Evolutionary conservation across 2,329 filamentous ascomycete species (phyloP).

Genomic region (Epichloe sibirici): DNA sequence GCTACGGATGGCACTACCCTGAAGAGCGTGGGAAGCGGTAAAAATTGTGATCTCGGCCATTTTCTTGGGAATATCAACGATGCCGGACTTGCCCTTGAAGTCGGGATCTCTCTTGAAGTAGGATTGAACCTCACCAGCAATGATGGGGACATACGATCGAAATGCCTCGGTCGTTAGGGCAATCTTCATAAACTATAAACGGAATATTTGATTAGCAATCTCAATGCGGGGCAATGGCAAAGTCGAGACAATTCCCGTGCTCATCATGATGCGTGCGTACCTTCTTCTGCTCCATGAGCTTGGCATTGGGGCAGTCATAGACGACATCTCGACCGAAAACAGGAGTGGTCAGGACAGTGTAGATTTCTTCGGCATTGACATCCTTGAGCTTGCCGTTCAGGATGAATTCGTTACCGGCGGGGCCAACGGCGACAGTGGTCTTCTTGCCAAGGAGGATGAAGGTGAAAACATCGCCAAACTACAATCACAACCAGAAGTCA

Average conservation of each 20-base stretch:
- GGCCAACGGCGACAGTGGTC: slow-evolving; percentile 74
- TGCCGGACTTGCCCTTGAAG: slow-evolving; percentile 57
- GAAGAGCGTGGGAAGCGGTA: slow-evolving; percentile 73
- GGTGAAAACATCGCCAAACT: slow-evolving; percentile 85
- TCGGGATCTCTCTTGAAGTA: slow-evolving; percentile 56
- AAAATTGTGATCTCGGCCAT: slow-evolving; percentile 86
- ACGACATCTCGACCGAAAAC: slow-evolving; percentile 78
- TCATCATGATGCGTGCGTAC: slow-evolving; percentile 28
- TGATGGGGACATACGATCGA: slow-evolving; percentile 64
- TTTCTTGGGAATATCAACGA: slow-evolving; percentile 58
- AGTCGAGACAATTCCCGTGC: background rate
- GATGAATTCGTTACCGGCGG: slow-evolving; percentile 80
- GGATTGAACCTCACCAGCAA: slow-evolving; percentile 59
- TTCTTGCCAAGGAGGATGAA: slow-evolving; percentile 82
- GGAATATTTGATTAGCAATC: background rate
- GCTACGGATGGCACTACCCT: slow-evolving; percentile 71
- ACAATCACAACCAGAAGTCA: slow-evolving; percentile 22
- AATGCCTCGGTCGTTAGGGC: slow-evolving; percentile 66
- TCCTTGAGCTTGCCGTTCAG: slow-evolving; percentile 84
- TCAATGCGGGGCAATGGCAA: background rate
- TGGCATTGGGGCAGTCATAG: slow-evolving; percentile 82
- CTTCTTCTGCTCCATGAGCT: slow-evolving; percentile 95
- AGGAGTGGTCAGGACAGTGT: slow-evolving; percentile 60
- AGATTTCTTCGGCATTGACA: slow-evolving; percentile 83
- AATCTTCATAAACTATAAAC: slow-evolving; percentile 63